Conservation (phyloP, 345 rosid genomes). For the Clarkia xantiana region DNA sequence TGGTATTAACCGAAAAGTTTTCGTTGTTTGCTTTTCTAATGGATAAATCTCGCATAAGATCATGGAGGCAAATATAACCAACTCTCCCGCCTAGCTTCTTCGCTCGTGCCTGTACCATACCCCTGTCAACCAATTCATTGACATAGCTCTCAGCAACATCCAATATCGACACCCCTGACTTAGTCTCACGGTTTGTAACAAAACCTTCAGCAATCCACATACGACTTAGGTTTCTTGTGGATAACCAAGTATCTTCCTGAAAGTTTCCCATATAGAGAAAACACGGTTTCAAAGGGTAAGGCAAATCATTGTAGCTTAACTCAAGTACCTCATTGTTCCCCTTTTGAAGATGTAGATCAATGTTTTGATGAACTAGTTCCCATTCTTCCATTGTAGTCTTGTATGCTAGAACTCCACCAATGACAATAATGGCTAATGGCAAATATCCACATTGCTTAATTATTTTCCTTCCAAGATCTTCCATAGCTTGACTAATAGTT, state of each 20-base stretch:
- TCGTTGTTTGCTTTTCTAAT: no score
- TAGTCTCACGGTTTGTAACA: background rate
- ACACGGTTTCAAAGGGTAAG: constrained; percentile 17
- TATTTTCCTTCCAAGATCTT: constrained; percentile 19
- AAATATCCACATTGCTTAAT: constrained; percentile 19
- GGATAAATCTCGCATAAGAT: no score
- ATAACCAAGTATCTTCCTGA: constrained; percentile 21
- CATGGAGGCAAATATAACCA: no score
- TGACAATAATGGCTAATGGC: constrained; percentile 24
- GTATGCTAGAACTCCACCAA: no score
- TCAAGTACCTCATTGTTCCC: constrained; percentile 6
- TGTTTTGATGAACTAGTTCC: constrained; percentile 11
- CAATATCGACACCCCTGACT: constrained; percentile 7
- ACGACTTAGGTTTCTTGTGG: constrained; percentile 14
- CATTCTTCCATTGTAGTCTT: constrained; percentile 8
- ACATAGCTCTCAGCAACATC: constrained; percentile 16
- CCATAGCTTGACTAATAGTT: constrained; percentile 3
- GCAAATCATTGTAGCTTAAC: constrained; percentile 21
- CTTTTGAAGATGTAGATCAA: constrained; percentile 7
- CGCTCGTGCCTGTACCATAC: constrained; percentile 19
- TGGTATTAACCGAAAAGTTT: no score
- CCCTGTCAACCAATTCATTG: constrained; percentile 16
- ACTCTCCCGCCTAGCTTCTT: constrained; percentile 10
- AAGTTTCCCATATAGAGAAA: no score
- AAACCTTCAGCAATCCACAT: constrained; percentile 41